Evolutionary conservation across 805 yeast species (phyloP), one percentile per base, ranked within the genome.

Genomic region (Ogataea wickerhamii): DNA sequence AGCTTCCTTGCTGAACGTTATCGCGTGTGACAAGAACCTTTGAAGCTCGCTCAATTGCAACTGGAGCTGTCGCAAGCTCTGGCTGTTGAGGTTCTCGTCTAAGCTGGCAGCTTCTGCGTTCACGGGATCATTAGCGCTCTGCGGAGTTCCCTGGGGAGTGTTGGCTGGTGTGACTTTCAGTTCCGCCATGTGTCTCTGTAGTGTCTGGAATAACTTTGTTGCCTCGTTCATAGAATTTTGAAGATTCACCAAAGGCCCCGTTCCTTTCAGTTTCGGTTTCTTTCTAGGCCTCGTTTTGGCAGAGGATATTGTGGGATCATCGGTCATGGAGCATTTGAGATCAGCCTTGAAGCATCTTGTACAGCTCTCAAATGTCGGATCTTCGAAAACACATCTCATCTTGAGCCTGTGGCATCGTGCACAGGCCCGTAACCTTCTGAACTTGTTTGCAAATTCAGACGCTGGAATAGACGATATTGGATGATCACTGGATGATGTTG

Each of bases 351-450:
- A 64, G 49, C 80, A 75, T 36, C 78, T 47, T 26, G 63, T 61
- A 52, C 80, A 75, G 13, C 73, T 52, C 22, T 53, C 55, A 44
- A 56, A 64, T 13, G 54, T 45, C 2, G 77, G 78, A 44, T 71
- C 70, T 22, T 70, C 71, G 49, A 66, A 75, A 3, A 68, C 66
- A 54, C 80, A 75, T 47, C 72, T 63, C 71, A 71, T 70, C 48
- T 74, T 74, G 16, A 74, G 58, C 20, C 79, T 51, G 41, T 73
- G 74, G 45, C 80, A 75, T 41, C 80, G 55, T 4, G 79, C 79
- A 58, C 80, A 75, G 1, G 80, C 78, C 35, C 74, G 58, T 21
- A 64, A 46, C 39, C 71, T 67, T 39, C 77, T 53, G 66, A 76
- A 74, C 36, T 64, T 65, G 22, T 51, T 56, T 5, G 74, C 63